Evolutionary conservation across 1,139 yeast genomes (phyloP).

Genomic region (Magnusiomyces tetraspermus): DNA sequence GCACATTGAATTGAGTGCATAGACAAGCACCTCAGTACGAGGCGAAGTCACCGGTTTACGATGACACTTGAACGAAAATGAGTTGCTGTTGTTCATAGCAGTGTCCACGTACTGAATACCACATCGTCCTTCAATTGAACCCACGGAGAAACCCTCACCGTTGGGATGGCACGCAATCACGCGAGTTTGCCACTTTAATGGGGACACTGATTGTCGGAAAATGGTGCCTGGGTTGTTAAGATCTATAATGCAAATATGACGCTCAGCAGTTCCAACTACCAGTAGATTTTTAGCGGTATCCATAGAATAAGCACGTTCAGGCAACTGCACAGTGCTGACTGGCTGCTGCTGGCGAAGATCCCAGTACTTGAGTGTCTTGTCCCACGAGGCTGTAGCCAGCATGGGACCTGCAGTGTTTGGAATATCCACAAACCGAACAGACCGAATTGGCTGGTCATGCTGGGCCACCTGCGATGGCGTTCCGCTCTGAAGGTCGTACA

Average conservation of each 20-base stretch:
- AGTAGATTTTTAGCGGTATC: conserved; percentile 70
- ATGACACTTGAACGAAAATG: conserved; percentile 92
- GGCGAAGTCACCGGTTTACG: conserved; percentile 39
- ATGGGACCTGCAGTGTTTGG: conserved; percentile 65
- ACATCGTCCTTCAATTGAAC: conserved; percentile 92
- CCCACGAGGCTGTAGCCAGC: conserved; percentile 94
- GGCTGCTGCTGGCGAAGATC: conserved; percentile 85
- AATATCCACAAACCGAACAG: conserved; percentile 69
- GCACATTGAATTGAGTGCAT: conserved; percentile 67
- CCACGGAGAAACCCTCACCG: conserved; percentile 88
- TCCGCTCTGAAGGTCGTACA: conserved; percentile 75
- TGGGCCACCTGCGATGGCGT: conserved; percentile 78
- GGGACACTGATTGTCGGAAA: conserved; percentile 67
- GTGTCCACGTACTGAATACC: conserved; percentile 94
- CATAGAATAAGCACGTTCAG: conserved; percentile 89
- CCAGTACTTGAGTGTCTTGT: conserved; percentile 89
- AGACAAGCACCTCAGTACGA: conserved; percentile 47
- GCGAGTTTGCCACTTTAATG: conserved; percentile 86
- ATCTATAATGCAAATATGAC: conserved; percentile 70
- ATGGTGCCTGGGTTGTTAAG: conserved; percentile 70
- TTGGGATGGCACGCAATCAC: conserved; percentile 73
- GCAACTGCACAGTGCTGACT: conserved; percentile 67
- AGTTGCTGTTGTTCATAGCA: conserved; percentile 49
- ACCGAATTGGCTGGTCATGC: conserved; percentile 74
- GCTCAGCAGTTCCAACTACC: conserved; percentile 89